A percentile compares a stretch with the other conserved stretches of the same genome.
phyloP scores from a whole-genome alignment of 2,329 filamentous ascomycete species.

The Mycosphaerella sp. region DNA sequence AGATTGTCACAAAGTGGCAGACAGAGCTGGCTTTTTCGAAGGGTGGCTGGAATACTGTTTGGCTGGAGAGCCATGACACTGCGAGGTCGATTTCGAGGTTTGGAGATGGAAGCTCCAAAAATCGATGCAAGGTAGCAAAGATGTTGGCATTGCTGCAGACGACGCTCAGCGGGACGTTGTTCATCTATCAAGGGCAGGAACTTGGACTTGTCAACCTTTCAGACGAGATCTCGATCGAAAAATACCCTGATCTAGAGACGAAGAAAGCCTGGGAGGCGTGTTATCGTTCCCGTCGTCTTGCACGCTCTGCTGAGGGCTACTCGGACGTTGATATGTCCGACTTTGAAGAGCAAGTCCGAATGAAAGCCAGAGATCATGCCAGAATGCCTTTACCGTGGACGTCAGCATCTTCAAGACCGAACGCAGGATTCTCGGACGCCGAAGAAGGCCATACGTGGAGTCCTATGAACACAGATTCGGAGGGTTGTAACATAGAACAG shows the following conservation, averaged over 20 bases:
- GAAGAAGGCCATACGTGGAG: slow-evolving; percentile 15
- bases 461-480: slow-evolving; percentile 21
- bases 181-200: slow-evolving; percentile 62
- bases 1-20: slow-evolving; percentile 53
- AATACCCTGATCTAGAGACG: slow-evolving; percentile 60
- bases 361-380: slow-evolving; percentile 61
- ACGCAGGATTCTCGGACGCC: slow-evolving; percentile 53
- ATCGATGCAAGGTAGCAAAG: slow-evolving; percentile 45
- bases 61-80: slow-evolving; percentile 61
- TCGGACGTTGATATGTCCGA: slow-evolving; percentile 27
- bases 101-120: slow-evolving; percentile 43
- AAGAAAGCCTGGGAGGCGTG: slow-evolving; percentile 14
- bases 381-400: slow-evolving; percentile 37
- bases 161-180: slow-evolving; percentile 55
- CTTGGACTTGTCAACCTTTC: slow-evolving; percentile 59
- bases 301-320: neutral
- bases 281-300: neutral
- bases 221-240: slow-evolving; percentile 50
- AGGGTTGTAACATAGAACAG: slow-evolving; percentile 14
- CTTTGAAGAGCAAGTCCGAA: slow-evolving; percentile 48
- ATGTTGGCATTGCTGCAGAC: slow-evolving; percentile 52
- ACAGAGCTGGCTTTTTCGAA: slow-evolving; percentile 50
- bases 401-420: neutral
- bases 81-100: slow-evolving; percentile 53
- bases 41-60: slow-evolving; percentile 57